Evolutionary conservation across 2,329 filamentous ascomycete genomes (phyloP).

Genomic region (Metarhizium sp.): DNA sequence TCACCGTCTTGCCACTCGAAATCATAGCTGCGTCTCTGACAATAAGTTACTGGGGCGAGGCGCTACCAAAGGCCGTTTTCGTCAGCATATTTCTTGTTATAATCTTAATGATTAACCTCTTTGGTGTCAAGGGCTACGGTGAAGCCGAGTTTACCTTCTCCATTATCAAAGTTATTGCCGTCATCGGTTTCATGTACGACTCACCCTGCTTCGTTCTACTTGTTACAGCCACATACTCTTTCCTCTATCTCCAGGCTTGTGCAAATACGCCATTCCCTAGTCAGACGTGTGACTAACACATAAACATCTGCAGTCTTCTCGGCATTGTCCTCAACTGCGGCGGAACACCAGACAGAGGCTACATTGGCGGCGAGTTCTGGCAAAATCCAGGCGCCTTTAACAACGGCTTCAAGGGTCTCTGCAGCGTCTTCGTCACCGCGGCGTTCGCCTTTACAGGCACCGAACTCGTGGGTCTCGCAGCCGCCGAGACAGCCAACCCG

Average conservation of each 20-base stretch:
- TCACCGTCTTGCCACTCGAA: constrained; percentile 73
- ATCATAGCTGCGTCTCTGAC: constrained; percentile 82
- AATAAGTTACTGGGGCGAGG: constrained; percentile 66
- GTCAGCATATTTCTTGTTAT: constrained; percentile 71
- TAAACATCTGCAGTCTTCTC: constrained; percentile 51
- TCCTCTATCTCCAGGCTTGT: too few species aligned
- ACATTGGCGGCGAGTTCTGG: constrained; percentile 77
- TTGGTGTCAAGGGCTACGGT: constrained; percentile 80
- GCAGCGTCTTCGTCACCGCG: constrained; percentile 66
- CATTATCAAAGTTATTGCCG: constrained; percentile 74
- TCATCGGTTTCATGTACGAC: constrained; percentile 78
- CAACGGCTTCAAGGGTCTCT: constrained; percentile 76
- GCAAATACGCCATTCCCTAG: background rate
- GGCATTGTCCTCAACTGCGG: constrained; percentile 81
- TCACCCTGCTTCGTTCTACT: background rate
- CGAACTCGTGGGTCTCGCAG: constrained; percentile 66
- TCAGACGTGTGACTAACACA: background rate
- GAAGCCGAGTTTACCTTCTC: constrained; percentile 86
- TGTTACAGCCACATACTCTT: too few species aligned
- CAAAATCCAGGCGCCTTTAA: constrained; percentile 71
- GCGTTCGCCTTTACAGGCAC: constrained; percentile 71
- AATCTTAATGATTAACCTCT: constrained; percentile 77
- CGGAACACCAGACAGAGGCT: constrained; percentile 61
- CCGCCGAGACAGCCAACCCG: constrained; percentile 70
- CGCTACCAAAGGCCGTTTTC: constrained; percentile 61